phyloP scores from a whole-genome alignment of 148 eudicot genomes.

The Simmondsia chinensis region DNA sequence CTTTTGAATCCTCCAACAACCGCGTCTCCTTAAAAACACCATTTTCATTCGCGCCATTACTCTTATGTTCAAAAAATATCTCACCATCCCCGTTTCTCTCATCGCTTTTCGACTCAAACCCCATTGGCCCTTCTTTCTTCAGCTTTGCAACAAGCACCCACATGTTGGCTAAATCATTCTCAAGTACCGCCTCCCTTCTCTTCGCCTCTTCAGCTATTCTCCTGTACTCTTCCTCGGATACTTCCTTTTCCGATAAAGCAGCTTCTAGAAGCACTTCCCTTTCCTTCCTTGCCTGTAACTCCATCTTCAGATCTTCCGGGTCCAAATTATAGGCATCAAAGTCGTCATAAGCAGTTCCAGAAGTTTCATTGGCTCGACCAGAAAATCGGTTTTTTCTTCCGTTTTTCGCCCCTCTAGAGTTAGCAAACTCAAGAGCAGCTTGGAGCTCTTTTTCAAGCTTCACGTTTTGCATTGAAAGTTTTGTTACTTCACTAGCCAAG shows the following conservation, averaged over 20 bases:
- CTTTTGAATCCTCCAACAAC: constrained; percentile 26
- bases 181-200: constrained; percentile 71
- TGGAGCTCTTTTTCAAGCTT: constrained; percentile 77
- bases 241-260: constrained; percentile 84
- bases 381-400: constrained; percentile 58
- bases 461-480: constrained; percentile 67
- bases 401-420: constrained; percentile 40
- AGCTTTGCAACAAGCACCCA: constrained; percentile 98
- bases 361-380: constrained; percentile 44
- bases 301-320: constrained; percentile 67
- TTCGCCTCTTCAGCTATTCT: constrained; percentile 76
- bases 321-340: constrained; percentile 63
- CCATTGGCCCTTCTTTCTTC: constrained; percentile 58
- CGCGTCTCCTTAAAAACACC: constrained; percentile 42
- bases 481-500: constrained; percentile 90
- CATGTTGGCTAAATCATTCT: constrained; percentile 96
- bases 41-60: constrained; percentile 22
- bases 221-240: constrained; percentile 56
- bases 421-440: constrained; percentile 49
- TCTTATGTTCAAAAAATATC: constrained; percentile 19
- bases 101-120: constrained; percentile 24
- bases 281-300: constrained; percentile 73
- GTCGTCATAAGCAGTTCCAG: constrained; percentile 45
- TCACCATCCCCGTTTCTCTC: constrained; percentile 26
- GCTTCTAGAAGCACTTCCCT: constrained; percentile 81